These are phyloP conservation scores for Aspergillus pseudoterreus DNA, from an alignment of 2,329 filamentous ascomycete genomes.

Conservation along the genomic window DNA sequence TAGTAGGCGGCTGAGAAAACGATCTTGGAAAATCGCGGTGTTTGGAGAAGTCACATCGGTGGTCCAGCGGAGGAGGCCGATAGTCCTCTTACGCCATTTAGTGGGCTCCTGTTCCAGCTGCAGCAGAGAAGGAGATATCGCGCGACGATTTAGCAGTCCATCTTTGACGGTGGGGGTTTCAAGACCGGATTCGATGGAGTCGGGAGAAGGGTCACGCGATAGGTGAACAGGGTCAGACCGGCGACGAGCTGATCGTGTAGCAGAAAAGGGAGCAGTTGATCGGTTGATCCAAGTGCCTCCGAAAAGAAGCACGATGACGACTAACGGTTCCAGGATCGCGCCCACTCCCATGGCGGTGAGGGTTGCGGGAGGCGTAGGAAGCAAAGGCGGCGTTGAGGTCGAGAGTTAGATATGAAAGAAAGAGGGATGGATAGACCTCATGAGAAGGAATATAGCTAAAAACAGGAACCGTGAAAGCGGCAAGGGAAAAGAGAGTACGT, in stretches of 20 bases:
- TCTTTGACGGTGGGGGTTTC: conserved; percentile 35
- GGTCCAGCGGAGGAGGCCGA: conserved; percentile 46
- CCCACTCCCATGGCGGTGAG: conserved; percentile 50
- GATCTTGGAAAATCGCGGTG: conserved; percentile 57
- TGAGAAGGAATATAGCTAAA: neutral
- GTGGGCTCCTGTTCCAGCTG: conserved; percentile 33
- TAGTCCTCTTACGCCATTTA: conserved; percentile 49
- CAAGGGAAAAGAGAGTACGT: neutral
- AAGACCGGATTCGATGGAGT: conserved; percentile 23
- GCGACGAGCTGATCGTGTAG: conserved; percentile 15
- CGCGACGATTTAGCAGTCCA: conserved; percentile 28
- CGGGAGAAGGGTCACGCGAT: conserved; percentile 30
- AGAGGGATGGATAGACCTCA: neutral
- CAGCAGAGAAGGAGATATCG: conserved; percentile 41
- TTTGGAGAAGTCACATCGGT: conserved; percentile 57
- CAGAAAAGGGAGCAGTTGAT: conserved; percentile 31
- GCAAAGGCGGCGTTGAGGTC: neutral
- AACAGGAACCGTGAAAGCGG: neutral
- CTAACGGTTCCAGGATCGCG: conserved; percentile 58
- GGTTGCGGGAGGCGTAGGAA: neutral
- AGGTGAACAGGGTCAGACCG: conserved; percentile 13
- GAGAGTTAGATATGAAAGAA: neutral
- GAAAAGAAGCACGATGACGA: conserved; percentile 58
- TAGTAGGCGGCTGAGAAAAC: conserved; percentile 61
- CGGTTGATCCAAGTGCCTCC: conserved; percentile 62